phyloP scores from a whole-genome alignment of 352 stramenopile species.

The Pythium rhizo-oryzae region DNA sequence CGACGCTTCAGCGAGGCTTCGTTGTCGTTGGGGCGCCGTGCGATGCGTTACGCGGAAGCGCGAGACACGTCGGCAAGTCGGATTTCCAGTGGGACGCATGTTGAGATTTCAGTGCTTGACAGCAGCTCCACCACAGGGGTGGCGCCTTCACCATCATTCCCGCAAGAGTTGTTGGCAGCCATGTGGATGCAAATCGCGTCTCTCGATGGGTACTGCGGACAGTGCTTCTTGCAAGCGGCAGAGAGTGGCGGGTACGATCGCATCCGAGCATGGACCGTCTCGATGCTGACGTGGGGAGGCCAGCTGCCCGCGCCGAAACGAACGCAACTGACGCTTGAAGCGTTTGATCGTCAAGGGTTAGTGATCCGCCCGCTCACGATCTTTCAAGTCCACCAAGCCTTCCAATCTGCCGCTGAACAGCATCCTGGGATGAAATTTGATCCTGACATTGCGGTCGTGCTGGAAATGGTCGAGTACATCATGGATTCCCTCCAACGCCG shows the following conservation, averaged over 20 bases:
- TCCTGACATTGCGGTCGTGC: constrained; percentile 67
- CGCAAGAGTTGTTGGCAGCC: constrained; percentile 70
- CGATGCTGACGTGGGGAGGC: constrained; percentile 76
- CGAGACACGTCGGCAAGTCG: constrained; percentile 13
- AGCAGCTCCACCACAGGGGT: constrained; percentile 5
- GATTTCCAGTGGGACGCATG: constrained; percentile 1
- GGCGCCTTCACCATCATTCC: constrained; percentile 39
- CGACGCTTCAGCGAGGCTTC: constrained; percentile 68
- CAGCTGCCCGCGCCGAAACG: constrained; percentile 41
- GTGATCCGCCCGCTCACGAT: constrained; percentile 66
- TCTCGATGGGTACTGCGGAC: constrained; percentile 80
- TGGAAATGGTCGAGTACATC: constrained; percentile 81
- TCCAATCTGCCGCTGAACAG: constrained; percentile 62
- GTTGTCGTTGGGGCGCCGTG: constrained; percentile 61
- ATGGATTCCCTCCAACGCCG: constrained; percentile 58
- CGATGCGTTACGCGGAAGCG: constrained; percentile 49
- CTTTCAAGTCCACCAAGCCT: constrained; percentile 48
- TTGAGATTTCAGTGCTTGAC: constrained; percentile 31
- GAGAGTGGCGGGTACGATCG: constrained; percentile 76
- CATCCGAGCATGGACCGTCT: constrained; percentile 81
- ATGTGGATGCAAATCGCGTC: constrained; percentile 84
- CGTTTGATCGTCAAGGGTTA: constrained; percentile 74
- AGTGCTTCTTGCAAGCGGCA: constrained; percentile 77
- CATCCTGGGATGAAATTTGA: constrained; percentile 71
- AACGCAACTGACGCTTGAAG: constrained; percentile 41